phyloP scores from a whole-genome alignment of 2,329 filamentous ascomycete genomes.

The Microdochium paspali region DNA sequence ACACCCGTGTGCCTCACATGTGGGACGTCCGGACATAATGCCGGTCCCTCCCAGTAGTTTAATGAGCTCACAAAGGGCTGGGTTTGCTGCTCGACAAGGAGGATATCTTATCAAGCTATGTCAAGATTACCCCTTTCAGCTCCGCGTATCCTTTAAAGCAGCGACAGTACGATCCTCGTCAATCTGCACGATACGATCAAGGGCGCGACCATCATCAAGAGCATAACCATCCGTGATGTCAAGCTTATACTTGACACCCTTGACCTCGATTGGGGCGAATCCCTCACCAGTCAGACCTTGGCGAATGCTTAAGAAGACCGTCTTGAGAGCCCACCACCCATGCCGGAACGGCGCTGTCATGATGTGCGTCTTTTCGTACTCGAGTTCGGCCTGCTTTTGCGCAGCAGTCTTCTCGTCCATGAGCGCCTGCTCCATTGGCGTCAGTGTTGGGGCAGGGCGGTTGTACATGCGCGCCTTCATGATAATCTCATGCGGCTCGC shows the following conservation, averaged over 20 bases:
- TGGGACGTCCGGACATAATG: too few species aligned
- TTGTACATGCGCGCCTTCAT: slow-evolving; percentile 25
- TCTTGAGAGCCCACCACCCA: slow-evolving; percentile 27
- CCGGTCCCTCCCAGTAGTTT: too few species aligned
- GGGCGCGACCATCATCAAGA: slow-evolving; percentile 46
- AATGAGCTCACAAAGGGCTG: too few species aligned
- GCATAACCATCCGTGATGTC: slow-evolving; percentile 49
- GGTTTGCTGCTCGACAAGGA: too few species aligned
- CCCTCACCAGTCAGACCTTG: slow-evolving; percentile 47
- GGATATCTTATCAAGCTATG: too few species aligned
- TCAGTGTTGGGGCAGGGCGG: slow-evolving; percentile 6
- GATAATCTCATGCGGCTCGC: slow-evolving; percentile 24
- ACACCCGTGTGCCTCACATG: too few species aligned
- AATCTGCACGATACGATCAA: slow-evolving; percentile 43
- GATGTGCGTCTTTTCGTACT: slow-evolving; percentile 45
- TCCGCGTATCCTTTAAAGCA: slow-evolving; percentile 1
- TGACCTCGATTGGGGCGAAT: slow-evolving; percentile 39
- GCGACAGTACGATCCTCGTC: slow-evolving; percentile 13
- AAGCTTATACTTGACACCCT: slow-evolving; percentile 42
- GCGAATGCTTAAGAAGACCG: slow-evolving; percentile 33
- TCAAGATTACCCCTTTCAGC: background rate
- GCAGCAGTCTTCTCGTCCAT: slow-evolving; percentile 26
- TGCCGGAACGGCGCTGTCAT: slow-evolving; percentile 50
- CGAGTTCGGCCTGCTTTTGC: slow-evolving; percentile 25
- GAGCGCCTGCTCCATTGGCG: slow-evolving; percentile 16